phyloP scores from a whole-genome alignment of 2,329 filamentous ascomycete species.

The Verticillium klebahnii region DNA sequence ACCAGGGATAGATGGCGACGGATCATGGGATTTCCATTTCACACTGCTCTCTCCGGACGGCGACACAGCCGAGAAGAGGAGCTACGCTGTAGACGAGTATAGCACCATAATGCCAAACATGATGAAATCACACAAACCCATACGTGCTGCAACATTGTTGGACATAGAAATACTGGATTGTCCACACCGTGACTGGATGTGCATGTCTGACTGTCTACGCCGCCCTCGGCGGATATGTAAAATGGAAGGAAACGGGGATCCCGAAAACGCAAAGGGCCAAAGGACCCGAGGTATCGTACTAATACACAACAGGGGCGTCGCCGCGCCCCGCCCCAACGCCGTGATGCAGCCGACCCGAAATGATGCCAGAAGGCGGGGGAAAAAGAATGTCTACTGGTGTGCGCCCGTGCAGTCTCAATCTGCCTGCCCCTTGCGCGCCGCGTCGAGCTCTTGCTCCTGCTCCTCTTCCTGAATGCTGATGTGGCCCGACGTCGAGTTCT shows the following conservation, averaged over 20 bases:
- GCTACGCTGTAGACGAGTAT: not conserved
- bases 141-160: not conserved
- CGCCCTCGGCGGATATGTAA: not conserved
- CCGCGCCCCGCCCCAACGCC: not conserved
- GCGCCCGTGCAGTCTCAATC: not conserved
- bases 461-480: not conserved
- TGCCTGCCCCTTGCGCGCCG: not conserved
- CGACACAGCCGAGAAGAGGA: not conserved
- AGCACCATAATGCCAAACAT: not conserved
- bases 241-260: not conserved
- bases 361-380: not conserved
- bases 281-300: slow-evolving; percentile 3
- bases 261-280: not conserved
- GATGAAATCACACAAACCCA: not conserved
- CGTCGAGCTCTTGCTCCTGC: not conserved
- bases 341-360: not conserved
- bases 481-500: slow-evolving; percentile 3
- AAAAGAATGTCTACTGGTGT: not conserved
- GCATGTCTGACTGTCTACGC: not conserved
- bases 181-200: not conserved
- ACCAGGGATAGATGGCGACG: not conserved
- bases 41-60: not conserved
- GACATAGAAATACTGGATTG: not conserved
- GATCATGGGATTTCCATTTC: not conserved
- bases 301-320: not conserved